Conservation (phyloP, 768 basidiomycete species). For the Agrocybe pediades region DNA sequence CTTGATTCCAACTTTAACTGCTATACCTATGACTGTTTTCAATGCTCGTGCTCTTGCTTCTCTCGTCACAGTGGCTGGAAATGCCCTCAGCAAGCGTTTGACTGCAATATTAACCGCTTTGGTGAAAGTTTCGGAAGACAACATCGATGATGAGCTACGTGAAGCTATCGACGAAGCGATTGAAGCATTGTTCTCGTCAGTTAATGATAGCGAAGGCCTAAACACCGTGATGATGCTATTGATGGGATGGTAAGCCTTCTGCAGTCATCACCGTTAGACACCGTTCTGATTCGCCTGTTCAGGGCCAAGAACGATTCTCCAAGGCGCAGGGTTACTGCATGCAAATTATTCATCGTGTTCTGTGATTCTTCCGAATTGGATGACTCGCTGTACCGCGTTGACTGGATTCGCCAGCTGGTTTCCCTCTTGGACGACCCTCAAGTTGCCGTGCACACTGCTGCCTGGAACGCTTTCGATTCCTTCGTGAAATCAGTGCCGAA, state of each 20-base stretch:
- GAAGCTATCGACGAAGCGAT: constrained; percentile 77
- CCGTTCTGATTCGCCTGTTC: constrained; percentile 2
- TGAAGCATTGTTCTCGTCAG: constrained; percentile 71
- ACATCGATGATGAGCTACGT: constrained; percentile 67
- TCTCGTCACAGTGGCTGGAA: constrained; percentile 91
- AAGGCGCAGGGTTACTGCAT: constrained; percentile 74
- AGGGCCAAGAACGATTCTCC: constrained; percentile 84
- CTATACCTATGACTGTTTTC: constrained; percentile 91
- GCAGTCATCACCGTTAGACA: neutral
- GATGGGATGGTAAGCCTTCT: constrained; percentile 74
- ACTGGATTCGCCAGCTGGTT: constrained; percentile 92
- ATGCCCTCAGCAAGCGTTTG: constrained; percentile 83
- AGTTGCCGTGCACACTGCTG: constrained; percentile 76
- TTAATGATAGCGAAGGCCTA: constrained; percentile 85
- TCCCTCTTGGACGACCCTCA: constrained; percentile 79
- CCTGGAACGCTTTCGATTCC: constrained; percentile 79
- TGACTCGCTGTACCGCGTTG: constrained; percentile 81
- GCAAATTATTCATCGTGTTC: constrained; percentile 77
- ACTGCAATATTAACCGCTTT: constrained; percentile 78
- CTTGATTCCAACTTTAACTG: constrained; percentile 89
- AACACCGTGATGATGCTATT: constrained; percentile 88
- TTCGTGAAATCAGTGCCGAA: constrained; percentile 92
- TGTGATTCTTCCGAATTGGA: constrained; percentile 85
- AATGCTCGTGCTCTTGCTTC: constrained; percentile 91
- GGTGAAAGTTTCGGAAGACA: constrained; percentile 74